Percentiles rank a stretch among this genome's conserved stretches.
phyloP scores from a whole-genome alignment of 768 basidiomycete species.

The Boletus pseudo-olivaceus region DNA sequence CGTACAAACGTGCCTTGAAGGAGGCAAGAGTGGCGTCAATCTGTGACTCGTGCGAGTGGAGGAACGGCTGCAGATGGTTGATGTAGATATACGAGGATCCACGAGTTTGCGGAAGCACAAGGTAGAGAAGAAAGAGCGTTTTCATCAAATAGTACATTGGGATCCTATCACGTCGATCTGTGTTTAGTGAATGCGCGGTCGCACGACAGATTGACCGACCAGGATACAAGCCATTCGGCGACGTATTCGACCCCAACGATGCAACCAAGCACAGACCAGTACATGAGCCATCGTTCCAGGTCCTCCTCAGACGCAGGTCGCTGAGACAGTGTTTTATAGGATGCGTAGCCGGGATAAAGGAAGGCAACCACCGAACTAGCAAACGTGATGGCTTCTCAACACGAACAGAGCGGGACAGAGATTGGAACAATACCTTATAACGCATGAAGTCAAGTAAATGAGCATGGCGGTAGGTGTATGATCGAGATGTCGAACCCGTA shows the following conservation, averaged over 20 bases:
- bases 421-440: constrained; percentile 35
- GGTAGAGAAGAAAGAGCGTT: constrained; percentile 81
- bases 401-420: constrained; percentile 26
- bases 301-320: constrained; percentile 83
- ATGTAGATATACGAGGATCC: constrained; percentile 86
- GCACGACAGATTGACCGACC: constrained; percentile 47
- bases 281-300: constrained; percentile 94
- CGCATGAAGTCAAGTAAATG: constrained; percentile 39
- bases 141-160: constrained; percentile 86
- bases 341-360: constrained; percentile 91
- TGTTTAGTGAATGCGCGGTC: constrained; percentile 7
- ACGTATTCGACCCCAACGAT: constrained; percentile 79
- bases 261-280: constrained; percentile 88
- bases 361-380: constrained; percentile 70
- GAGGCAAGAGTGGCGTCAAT: constrained; percentile 80
- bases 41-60: constrained; percentile 75
- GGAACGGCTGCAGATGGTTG: constrained; percentile 76
- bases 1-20: constrained; percentile 54
- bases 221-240: constrained; percentile 83
- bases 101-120: constrained; percentile 85
- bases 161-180: constrained; percentile 50
- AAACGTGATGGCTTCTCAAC: neutral
- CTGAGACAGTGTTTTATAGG: constrained; percentile 90
- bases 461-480: constrained; percentile 31
- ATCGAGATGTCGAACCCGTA: constrained; percentile 1